phyloP scores from a whole-genome alignment of 768 basidiomycete species.

The Phaeotremella skinneri region DNA sequence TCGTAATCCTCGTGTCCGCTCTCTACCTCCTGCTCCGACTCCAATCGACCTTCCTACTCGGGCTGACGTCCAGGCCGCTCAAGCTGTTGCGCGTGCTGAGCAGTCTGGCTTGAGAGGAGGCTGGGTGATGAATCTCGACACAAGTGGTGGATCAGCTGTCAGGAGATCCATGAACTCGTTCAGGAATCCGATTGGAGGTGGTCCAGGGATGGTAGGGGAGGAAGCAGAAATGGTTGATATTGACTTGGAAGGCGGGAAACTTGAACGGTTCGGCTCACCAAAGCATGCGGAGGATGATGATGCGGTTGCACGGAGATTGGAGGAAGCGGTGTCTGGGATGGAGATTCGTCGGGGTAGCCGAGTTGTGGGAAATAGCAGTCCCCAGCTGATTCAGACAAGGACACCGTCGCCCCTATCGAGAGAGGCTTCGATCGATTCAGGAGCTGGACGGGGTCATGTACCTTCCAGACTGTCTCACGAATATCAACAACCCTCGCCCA shows the following conservation, averaged over 20 bases:
- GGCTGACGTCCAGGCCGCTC: constrained; percentile 51
- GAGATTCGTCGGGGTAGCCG: constrained; percentile 28
- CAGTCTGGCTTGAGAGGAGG: constrained; percentile 48
- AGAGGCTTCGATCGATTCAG: constrained; percentile 24
- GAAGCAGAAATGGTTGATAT: constrained; percentile 50
- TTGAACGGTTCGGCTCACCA: constrained; percentile 41
- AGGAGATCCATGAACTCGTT: constrained; percentile 8
- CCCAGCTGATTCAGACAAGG: constrained; percentile 12
- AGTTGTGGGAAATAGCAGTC: constrained; percentile 5
- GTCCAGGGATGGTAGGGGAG: neutral
- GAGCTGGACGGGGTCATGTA: neutral
- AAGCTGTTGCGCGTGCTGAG: constrained; percentile 50
- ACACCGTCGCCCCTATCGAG: constrained; percentile 31
- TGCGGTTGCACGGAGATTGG: constrained; percentile 29
- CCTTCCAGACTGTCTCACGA: neutral
- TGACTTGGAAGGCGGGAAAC: constrained; percentile 51
- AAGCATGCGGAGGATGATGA: constrained; percentile 28
- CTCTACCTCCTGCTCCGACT: constrained; percentile 33
- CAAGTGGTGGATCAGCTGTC: constrained; percentile 16
- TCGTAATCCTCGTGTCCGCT: constrained; percentile 7
- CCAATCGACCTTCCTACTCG: constrained; percentile 51
- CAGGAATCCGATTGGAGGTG: neutral
- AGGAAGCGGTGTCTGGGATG: constrained; percentile 30
- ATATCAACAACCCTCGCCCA: neutral
- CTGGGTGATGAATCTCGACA: constrained; percentile 51